Conservation (phyloP, 441 rosid genomes). For the Isatis lusitanica region DNA sequence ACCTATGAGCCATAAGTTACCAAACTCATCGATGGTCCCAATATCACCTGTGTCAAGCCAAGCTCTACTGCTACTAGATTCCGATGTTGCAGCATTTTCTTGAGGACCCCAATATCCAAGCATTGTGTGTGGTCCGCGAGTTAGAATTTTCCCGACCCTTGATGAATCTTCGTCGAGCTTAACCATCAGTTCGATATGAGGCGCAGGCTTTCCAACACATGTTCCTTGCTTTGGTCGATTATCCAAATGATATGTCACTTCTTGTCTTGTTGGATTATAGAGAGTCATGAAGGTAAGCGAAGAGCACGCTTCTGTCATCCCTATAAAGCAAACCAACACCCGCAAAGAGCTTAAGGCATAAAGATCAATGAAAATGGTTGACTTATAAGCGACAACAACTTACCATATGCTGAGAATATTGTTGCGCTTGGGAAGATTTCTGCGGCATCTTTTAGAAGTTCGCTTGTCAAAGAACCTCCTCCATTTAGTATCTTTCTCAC, state of each 20-base stretch:
- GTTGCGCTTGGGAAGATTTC: conserved; percentile 65
- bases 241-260: conserved; percentile 12
- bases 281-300: conserved; percentile 74
- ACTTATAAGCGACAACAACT: conserved; percentile 24
- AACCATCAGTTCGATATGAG: conserved; percentile 72
- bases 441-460: conserved; percentile 48
- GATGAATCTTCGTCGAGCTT: conserved; percentile 42
- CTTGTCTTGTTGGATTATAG: conserved; percentile 43
- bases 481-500: conserved; percentile 78
- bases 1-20: conserved; percentile 79
- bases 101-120: conserved; percentile 64
- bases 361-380: not conserved
- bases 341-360: not conserved
- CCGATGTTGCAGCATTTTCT: conserved; percentile 28
- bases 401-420: conserved; percentile 82
- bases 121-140: conserved; percentile 87
- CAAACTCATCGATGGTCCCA: conserved; percentile 59
- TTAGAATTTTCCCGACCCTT: conserved; percentile 59
- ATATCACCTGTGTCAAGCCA: conserved; percentile 93
- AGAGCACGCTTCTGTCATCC: conserved; percentile 93
- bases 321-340: conserved; percentile 38
- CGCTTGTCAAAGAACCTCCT: conserved; percentile 66
- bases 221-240: conserved; percentile 47
- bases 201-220: conserved; percentile 88
- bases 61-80: conserved; percentile 25